Evolutionary conservation across 2,329 filamentous ascomycete genomes (phyloP), one percentile per base, ranked within the genome.

Genomic region (Alternaria brassicae): DNA sequence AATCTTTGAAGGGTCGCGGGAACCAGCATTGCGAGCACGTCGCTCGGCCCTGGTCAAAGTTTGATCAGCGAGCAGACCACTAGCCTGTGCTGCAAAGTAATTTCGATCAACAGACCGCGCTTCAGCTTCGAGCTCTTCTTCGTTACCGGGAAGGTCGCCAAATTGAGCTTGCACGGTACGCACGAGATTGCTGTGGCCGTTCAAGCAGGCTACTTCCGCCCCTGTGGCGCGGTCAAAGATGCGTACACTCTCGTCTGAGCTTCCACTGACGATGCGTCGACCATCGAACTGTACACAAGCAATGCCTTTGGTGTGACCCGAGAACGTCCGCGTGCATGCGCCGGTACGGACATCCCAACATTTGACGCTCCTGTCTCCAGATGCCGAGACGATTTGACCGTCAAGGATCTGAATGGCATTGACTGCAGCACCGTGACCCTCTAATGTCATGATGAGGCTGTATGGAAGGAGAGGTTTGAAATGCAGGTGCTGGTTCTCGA

Each of bases 211-310:
- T 6, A 98, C 92, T 77, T 98, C 93, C 10, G 95, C 89, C 4
- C 91, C 91, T 0, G 92, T 93, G 44, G 87, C 85, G 42, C 91
- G 89, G 74, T 98, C 95, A 75, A 96, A 99, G 19, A 99, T 95
- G 67, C 95, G 93, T 30, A 99, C 92, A 39, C 95, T 93, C 74
- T 96, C 93, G 77, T 99, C 95, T 69, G 93, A 97, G 77, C 93
- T 97, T 3, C 95, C 95, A 69, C 92, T 97, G 51, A 99, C 92
- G 63, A 99, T 96, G 19, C 95, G 88, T 50, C 92, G 88, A 25
- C 92, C 93, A 74, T 99, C 95, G 73, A 95, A 98, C 78, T 99
- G 94, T 15, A 99, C 93, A 76, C 95, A 99, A 3, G 95, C 95
- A 69, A 99, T 98, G 30, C 95, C 95, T 76, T 99, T 99, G 63